Evolutionary conservation across 1,284 basidiomycete genomes (phyloP), one percentile per base, ranked within the genome.

Genomic region (Pseudozyma thailandica): DNA sequence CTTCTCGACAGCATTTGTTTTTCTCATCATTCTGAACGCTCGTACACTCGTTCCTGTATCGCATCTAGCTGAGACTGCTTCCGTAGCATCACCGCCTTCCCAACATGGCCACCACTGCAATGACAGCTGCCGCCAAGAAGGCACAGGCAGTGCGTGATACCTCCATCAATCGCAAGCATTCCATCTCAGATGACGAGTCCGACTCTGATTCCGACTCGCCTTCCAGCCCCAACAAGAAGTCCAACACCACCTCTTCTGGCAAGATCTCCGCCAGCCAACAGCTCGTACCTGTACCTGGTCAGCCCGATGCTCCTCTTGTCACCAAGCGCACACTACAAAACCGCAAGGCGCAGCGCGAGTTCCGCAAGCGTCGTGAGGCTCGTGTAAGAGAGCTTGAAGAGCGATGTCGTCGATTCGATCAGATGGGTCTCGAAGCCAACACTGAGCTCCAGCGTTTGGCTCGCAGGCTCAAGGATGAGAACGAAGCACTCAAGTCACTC

Each of bases 401-500:
- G 50, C 59, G 75, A 59, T 76, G 74, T 53, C 60, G 78, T 27
- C 68, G 78, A 18, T 79, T 75, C 53, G 76, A 79, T 35, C 72
- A 79, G 62, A 77, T 78, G 72, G 76, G 78, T 39, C 54, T 79
- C 28, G 78, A 79, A 53, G 76, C 78, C 68, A 79, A 79, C 56
- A 38, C 61, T 13, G 76, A 78, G 52, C 66, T 79, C 20, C 78
- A 79, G 53, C 72, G 61, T 35, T 62, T 77, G 1, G 75, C 78
- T 25, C 55, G 60, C 35, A 54, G 64, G 8, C 72, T 78, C 51
- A 79, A 78, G 49, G 76, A 79, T 18, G 78, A 79, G 59, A 79
- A 79, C 64, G 78, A 79, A 39, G 76, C 76, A 20, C 58, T 79
- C 43, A 70, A 72, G 47, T 65, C 59, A 43, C 72, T 78, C 31